Base-by-base conservation (phyloP, 768 basidiomycete genomes). In the Pleurotus tuber-regium region DNA sequence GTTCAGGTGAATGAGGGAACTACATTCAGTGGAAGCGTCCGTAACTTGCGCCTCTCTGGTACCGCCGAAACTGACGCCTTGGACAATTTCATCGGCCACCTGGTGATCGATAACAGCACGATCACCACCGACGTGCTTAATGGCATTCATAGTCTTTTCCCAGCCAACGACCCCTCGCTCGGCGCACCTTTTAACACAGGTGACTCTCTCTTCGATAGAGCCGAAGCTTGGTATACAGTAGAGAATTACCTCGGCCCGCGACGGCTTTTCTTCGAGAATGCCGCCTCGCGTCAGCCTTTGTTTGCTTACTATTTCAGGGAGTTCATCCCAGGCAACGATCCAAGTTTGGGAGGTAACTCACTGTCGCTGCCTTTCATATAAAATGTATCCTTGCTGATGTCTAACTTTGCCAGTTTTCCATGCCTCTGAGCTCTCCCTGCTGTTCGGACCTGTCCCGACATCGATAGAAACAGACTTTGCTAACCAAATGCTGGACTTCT, bases 1-100 rank as follows among this genome's bases (percentile, higher is more conserved):
- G n/a, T n/a, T n/a, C n/a, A 80, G 81, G 63, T 78, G 9, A 82
- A 82, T 58, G 81, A 84, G 61, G 81, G 82, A 1, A 77, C 73
- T 0, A 59, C 51, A 1, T 79, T 80, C 62, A 74, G 73, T 28
- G 46, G 51, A 2, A 62, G 66, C 1, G 63, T 84, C 6, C 61
- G 61, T 4, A 66, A 67, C n/a, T 64, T 76, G 4, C 62, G 65
- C 23, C 66, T 78, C 4, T 63, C 71, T 6, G 63, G 75, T 0
- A 57, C 64, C 0, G 65, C 71, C 7, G 73, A 83, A 60, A 68
- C 71, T 11, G 54, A 65, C 0, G 70, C 71, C 0, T 80, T 85
- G 61, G 66, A 70, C 29, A 57, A 64, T 21, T 84, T 77, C 66
- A 74, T 84, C 50, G 63, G 63, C 10, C 57, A 69, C 11, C 67